These are phyloP conservation scores for Kwoniella sp. DNA, from an alignment of 768 basidiomycete genomes.

Conservation along the genomic window DNA sequence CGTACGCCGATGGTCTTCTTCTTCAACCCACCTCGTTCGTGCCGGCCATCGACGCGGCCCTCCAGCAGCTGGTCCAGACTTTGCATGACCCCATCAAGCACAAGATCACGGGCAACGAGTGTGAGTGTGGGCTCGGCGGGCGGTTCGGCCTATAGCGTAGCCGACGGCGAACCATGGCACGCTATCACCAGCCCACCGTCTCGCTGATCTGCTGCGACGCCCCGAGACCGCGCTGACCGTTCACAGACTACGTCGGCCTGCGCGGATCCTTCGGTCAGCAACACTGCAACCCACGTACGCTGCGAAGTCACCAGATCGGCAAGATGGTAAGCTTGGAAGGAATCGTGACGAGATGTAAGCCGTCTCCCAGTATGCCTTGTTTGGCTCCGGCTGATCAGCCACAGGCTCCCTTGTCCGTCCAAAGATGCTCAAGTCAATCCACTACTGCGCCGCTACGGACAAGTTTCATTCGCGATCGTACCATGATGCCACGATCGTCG, in stretches of 20 bases:
- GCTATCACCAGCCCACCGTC: neutral
- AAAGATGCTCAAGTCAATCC: conserved; percentile 95
- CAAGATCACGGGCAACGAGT: conserved; percentile 71
- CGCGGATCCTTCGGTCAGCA: conserved; percentile 97
- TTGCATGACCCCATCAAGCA: conserved; percentile 75
- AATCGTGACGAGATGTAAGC: conserved; percentile 85
- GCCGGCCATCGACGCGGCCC: conserved; percentile 82
- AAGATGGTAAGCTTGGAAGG: conserved; percentile 97
- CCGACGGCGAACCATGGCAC: neutral
- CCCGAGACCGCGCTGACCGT: neutral
- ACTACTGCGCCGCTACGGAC: conserved; percentile 84
- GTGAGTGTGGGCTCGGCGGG: conserved; percentile 29
- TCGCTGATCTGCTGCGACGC: neutral
- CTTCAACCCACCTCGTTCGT: conserved; percentile 81
- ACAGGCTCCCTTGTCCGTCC: conserved; percentile 83
- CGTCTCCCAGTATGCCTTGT: neutral
- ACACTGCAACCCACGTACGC: conserved; percentile 89
- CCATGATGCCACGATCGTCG: conserved; percentile 74
- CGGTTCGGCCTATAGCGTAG: neutral
- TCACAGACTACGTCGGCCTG: conserved; percentile 69
- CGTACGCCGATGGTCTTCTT: conserved; percentile 73
- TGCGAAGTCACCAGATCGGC: conserved; percentile 80
- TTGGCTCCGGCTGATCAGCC: no score
- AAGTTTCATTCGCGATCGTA: conserved; percentile 84
- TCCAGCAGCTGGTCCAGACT: conserved; percentile 66